These are phyloP conservation scores for Fagopyrum esculentum DNA, from an alignment of 148 eudicot genomes.

Conservation along the genomic window DNA sequence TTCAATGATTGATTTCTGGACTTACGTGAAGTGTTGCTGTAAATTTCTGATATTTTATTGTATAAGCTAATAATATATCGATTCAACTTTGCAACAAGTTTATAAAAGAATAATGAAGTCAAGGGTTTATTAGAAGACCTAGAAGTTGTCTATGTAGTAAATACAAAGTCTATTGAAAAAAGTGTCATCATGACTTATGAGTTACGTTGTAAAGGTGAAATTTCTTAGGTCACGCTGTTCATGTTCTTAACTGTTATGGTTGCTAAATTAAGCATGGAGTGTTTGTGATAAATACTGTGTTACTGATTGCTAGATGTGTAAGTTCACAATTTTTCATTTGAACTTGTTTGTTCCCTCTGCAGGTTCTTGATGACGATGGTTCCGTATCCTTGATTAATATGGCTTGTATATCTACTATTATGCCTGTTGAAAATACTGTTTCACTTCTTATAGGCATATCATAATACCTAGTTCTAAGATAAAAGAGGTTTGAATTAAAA, in stretches of 20 bases:
- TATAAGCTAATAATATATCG: background rate
- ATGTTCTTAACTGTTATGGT: background rate
- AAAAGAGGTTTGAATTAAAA: background rate
- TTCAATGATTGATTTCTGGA: background rate
- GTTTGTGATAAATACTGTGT: background rate
- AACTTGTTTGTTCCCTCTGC: constrained; percentile 25
- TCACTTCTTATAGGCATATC: background rate
- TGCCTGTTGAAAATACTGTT: background rate
- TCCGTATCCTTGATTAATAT: constrained; percentile 69
- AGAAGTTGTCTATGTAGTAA: background rate
- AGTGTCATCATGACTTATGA: background rate
- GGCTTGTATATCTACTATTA: background rate
- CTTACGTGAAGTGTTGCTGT: background rate
- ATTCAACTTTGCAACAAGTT: background rate
- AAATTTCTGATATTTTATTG: background rate
- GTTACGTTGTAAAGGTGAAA: background rate
- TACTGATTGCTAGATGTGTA: background rate
- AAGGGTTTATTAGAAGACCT: background rate
- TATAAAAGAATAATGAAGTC: background rate
- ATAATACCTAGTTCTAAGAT: background rate
- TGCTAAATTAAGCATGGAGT: background rate
- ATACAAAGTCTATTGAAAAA: background rate
- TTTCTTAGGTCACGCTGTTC: background rate
- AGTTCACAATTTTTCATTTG: background rate
- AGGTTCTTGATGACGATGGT: constrained; percentile 98